Percentiles rank a stretch among this genome's conserved stretches.
phyloP scores from a whole-genome alignment of 164 flowering plant species.

The Berberis vulgaris region DNA sequence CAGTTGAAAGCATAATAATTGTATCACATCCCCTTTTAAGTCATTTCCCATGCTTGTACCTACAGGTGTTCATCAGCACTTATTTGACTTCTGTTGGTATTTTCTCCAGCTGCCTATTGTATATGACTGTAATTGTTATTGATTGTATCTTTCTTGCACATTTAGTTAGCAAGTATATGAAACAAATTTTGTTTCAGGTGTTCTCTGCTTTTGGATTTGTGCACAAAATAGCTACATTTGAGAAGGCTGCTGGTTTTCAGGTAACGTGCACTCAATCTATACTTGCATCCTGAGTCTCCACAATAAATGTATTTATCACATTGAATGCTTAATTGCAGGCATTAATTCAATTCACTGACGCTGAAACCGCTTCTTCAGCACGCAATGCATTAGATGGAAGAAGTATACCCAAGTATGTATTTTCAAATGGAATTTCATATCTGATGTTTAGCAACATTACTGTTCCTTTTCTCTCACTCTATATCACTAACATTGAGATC shows the following conservation, averaged over 20 bases:
- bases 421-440: no score
- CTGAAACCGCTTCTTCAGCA: slow-evolving; percentile 72
- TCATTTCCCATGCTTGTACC: not conserved
- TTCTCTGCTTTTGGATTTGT: slow-evolving; percentile 95
- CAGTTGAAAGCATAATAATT: not conserved
- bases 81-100: not conserved
- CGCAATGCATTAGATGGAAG: slow-evolving; percentile 81
- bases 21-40: not conserved
- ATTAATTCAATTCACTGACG: slow-evolving; percentile 68
- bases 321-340: slow-evolving; percentile 38
- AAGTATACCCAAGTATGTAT: slow-evolving; percentile 69
- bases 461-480: not conserved
- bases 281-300: not conserved
- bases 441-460: no score
- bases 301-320: not conserved
- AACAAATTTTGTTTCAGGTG: slow-evolving; percentile 38
- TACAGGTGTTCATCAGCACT: not conserved
- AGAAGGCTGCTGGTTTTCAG: slow-evolving; percentile 95
- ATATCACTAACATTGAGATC: not conserved
- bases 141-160: not conserved
- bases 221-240: slow-evolving; percentile 92
- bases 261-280: slow-evolving; percentile 7
- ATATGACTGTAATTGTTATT: not conserved
- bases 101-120: not conserved
- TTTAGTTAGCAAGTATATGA: not conserved